Conservation (phyloP, 805 yeast species). For the Sugiyamaella valdiviana region DNA sequence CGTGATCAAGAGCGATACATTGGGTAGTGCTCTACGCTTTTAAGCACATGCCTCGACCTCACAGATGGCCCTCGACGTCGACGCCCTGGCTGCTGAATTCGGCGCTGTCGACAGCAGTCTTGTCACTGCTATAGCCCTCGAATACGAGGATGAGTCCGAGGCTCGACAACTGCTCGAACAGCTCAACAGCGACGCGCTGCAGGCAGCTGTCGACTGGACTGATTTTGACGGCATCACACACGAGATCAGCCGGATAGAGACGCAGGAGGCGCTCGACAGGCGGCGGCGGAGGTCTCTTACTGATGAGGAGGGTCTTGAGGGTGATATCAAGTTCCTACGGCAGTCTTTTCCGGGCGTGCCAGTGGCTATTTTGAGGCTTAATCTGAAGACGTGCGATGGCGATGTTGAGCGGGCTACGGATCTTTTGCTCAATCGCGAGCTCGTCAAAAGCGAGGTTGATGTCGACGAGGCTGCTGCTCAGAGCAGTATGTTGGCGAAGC, state of each 20-base stretch:
- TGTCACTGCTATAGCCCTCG: background rate
- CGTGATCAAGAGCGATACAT: no score
- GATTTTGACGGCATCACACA: background rate
- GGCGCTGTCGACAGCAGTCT: background rate
- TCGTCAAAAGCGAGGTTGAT: conserved; percentile 6
- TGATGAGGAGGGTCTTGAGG: conserved; percentile 4
- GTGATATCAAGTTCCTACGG: conserved; percentile 9
- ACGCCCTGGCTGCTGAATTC: background rate
- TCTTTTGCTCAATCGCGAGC: conserved; percentile 12
- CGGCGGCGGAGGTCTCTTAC: no score
- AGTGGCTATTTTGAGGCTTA: conserved; percentile 5
- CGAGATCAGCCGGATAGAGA: background rate
- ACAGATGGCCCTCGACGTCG: background rate
- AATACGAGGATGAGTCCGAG: conserved; percentile 3
- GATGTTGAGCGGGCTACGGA: conserved; percentile 17
- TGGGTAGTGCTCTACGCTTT: background rate
- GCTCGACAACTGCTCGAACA: background rate
- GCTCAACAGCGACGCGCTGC: conserved; percentile 5
- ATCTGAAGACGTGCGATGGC: conserved; percentile 12
- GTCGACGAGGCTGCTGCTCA: no score
- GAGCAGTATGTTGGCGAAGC: no score
- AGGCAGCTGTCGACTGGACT: conserved; percentile 5
- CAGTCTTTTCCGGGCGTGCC: conserved; percentile 20
- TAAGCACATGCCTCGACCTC: background rate
- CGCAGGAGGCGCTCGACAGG: no score